Evolutionary conservation across 768 basidiomycete genomes (phyloP).

Genomic region (Tylopilus sp.): DNA sequence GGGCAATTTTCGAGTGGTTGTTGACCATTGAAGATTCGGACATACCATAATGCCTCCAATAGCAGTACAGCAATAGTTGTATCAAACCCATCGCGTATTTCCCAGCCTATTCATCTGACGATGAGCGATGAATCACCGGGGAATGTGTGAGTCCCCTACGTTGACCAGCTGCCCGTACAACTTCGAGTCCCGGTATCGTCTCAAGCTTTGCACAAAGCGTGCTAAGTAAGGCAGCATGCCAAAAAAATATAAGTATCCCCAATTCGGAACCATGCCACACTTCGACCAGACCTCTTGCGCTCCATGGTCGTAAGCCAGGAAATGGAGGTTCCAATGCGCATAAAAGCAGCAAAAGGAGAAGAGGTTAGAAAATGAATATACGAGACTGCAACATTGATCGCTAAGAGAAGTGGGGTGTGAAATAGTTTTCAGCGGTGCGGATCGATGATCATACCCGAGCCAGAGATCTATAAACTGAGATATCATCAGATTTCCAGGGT

Average conservation of each 20-base stretch:
- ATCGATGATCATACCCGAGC: slow-evolving; percentile 58
- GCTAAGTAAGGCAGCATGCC: slow-evolving; percentile 64
- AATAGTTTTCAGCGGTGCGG: background rate
- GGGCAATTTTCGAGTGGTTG: background rate
- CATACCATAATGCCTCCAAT: slow-evolving; percentile 71
- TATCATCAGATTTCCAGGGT: slow-evolving; percentile 3
- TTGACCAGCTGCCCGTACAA: slow-evolving; percentile 82
- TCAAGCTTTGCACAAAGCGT: slow-evolving; percentile 83
- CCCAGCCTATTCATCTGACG: slow-evolving; percentile 55
- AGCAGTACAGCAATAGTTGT: slow-evolving; percentile 62
- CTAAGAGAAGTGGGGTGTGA: slow-evolving; percentile 35
- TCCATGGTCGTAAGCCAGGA: slow-evolving; percentile 10
- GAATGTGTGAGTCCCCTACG: slow-evolving; percentile 40
- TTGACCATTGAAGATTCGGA: background rate
- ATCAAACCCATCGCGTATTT: slow-evolving; percentile 75
- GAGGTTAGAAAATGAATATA: slow-evolving; percentile 70
- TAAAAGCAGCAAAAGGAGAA: slow-evolving; percentile 78
- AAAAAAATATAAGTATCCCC: slow-evolving; percentile 61
- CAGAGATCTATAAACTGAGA: slow-evolving; percentile 81
- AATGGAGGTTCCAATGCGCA: slow-evolving; percentile 15
- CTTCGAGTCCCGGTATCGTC: slow-evolving; percentile 80
- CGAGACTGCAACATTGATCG: slow-evolving; percentile 80
- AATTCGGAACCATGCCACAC: slow-evolving; percentile 43
- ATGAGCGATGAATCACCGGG: background rate
- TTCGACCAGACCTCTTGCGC: slow-evolving; percentile 48